Conservation (phyloP, 2,329 filamentous ascomycete genomes). For the Microcera coccophila region DNA sequence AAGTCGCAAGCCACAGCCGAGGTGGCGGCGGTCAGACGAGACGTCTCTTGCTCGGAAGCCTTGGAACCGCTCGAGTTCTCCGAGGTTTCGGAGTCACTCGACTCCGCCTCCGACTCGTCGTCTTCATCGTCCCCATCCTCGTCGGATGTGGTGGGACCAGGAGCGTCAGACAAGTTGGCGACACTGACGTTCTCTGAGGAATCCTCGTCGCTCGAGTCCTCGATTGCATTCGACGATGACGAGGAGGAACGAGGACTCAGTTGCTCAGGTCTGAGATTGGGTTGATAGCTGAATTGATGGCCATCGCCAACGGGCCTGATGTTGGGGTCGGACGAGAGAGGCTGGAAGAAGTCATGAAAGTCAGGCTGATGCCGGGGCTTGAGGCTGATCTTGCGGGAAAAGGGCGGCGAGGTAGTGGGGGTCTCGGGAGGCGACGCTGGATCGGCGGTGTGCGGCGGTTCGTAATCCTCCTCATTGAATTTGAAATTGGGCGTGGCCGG, state of each 20-base stretch:
- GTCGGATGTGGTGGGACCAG: conserved; percentile 9
- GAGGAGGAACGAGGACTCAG: conserved; percentile 36
- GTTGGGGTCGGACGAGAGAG: conserved; percentile 35
- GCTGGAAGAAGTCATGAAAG: conserved; percentile 29
- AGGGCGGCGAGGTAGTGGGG: conserved; percentile 38
- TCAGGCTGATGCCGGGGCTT: conserved; percentile 31
- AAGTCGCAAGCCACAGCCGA: conserved; percentile 30
- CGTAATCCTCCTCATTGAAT: conserved; percentile 25
- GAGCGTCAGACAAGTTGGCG: conserved; percentile 23
- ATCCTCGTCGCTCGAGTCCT: conserved; percentile 26
- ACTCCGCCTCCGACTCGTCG: conserved; percentile 14
- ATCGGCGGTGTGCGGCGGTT: conserved; percentile 28
- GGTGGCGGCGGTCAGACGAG: conserved; percentile 16
- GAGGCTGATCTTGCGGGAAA: conserved; percentile 32
- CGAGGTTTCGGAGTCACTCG: conserved; percentile 15
- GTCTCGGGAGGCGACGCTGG: conserved; percentile 48
- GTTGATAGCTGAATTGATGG: conserved; percentile 42
- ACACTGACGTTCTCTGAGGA: conserved; percentile 28
- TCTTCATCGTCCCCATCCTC: conserved; percentile 7
- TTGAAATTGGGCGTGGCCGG: conserved; percentile 42
- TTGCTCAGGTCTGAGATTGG: conserved; percentile 32
- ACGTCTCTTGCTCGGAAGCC: conserved; percentile 21
- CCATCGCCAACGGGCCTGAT: conserved; percentile 42
- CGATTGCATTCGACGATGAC: conserved; percentile 26
- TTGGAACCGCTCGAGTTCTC: conserved; percentile 23